phyloP scores from a whole-genome alignment of 805 yeast genomes.

The Ascoidea asiatica region DNA sequence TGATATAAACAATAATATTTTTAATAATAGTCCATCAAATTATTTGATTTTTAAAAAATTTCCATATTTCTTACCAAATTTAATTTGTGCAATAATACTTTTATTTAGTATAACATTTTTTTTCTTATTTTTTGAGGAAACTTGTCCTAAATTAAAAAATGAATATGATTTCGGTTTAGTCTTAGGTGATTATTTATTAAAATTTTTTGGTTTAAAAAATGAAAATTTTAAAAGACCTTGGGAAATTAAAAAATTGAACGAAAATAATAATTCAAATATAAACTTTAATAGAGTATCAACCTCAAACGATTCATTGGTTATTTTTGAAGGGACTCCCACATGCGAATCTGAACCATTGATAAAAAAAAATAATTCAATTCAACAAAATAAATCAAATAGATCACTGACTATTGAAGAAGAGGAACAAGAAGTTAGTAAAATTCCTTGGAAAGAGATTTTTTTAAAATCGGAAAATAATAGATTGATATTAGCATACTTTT shows the following conservation, averaged over 20 bases:
- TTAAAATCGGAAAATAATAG: constrained; percentile 24
- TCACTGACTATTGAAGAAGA: too few relatives aligned
- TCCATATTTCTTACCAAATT: constrained; percentile 41
- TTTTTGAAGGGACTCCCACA: too few relatives aligned
- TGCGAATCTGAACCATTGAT: too few relatives aligned
- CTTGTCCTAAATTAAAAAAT: constrained; percentile 25
- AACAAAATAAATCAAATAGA: too few relatives aligned
- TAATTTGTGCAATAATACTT: constrained; percentile 27
- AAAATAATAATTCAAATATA: constrained; percentile 11
- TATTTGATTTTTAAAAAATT: constrained; percentile 21
- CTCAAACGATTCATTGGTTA: constrained; percentile 8
- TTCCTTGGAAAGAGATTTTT: constrained; percentile 18
- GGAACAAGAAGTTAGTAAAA: constrained; percentile 6
- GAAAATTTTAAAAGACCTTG: constrained; percentile 14
- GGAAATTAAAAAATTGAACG: constrained; percentile 5
- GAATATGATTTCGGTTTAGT: constrained; percentile 31
- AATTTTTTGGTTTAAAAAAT: constrained; percentile 15
- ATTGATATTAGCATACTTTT: constrained; percentile 21
- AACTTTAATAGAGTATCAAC: too few relatives aligned
- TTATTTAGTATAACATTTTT: constrained; percentile 23
- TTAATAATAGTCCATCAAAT: constrained; percentile 24
- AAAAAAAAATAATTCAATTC: too few relatives aligned
- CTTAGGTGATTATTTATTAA: constrained; percentile 24
- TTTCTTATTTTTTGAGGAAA: constrained; percentile 37
- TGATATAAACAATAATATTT: too few relatives aligned